Evolutionary conservation across 2,329 filamentous ascomycete genomes (phyloP), one percentile per base, ranked within the genome.

Genomic region (Zopfia rhizophila): DNA sequence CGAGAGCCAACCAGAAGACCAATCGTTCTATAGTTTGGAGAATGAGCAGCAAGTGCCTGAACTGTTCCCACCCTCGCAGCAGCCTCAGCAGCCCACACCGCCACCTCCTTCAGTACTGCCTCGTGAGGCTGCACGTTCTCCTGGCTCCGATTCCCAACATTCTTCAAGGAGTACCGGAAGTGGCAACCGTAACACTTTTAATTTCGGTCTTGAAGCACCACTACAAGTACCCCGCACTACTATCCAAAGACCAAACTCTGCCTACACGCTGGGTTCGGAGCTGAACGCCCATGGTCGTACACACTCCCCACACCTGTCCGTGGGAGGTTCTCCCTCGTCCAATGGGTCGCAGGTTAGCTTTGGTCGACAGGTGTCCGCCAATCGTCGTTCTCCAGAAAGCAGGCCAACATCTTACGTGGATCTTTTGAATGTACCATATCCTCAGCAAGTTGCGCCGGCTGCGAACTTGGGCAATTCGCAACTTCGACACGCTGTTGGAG

Each of bases 401-500:
- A 74, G 84, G 36, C 82, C 84, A 0, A 65, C 78, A 6, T 86
- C 84, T 5, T 85, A 85, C 57, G 72, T 87, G 21, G 83, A 87
- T 60, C 72, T 86, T 27, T 75, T 87, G 21, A 86, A 76, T 48
- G 75, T 84, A 3, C 89, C 89, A 0, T 96, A 95, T 68, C 89
- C 89, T 17, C 91, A 95, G 70, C 90, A 90, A 45, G 84, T 74
- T 70, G 90, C 74, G 63, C 90, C 75, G 65, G 76, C 77, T 5
- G 73, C 78, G 25, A 77, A 83, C 19, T 80, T 96, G 48, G 90
- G 95, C 71, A 97, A 97, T 66, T 85, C 88, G 8, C 82, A 88
- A 53, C 77, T 99, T 36, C 87, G 90, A 49, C 85, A 82, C 44
- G 86, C 84, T 12, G 86, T 99, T 17, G 94, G 94, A 31, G 88